Evolutionary conservation across 2,329 filamentous ascomycete genomes (phyloP).

Genomic region (Verticillium tricorpus): DNA sequence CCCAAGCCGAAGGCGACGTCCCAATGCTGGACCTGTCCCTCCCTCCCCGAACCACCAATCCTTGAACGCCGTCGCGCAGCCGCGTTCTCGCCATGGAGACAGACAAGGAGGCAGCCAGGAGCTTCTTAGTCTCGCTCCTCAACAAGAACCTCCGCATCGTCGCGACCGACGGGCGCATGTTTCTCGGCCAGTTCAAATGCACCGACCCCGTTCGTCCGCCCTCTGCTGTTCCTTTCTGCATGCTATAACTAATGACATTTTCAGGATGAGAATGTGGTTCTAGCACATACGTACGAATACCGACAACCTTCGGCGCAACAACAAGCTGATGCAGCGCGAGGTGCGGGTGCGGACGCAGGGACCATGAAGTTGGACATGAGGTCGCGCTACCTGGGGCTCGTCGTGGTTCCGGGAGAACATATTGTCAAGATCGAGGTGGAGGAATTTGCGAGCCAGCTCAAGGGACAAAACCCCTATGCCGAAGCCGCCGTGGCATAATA

Average conservation of each 20-base stretch:
- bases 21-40: neutral
- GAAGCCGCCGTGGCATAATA: neutral
- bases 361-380: conserved; percentile 66
- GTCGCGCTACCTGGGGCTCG: conserved; percentile 79
- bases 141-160: conserved; percentile 76
- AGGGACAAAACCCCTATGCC: conserved; percentile 8
- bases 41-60: neutral
- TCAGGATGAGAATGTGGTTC: conserved; percentile 83
- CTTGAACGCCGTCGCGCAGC: conserved; percentile 3
- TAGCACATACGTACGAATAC: conserved; percentile 85
- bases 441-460: conserved; percentile 58
- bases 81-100: conserved; percentile 21
- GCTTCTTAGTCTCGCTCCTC: conserved; percentile 61
- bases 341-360: conserved; percentile 26
- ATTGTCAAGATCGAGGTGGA: conserved; percentile 88
- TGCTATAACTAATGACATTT: neutral
- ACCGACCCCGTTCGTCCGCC: conserved; percentile 70
- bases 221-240: conserved; percentile 1
- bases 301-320: conserved; percentile 61
- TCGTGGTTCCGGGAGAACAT: conserved; percentile 83
- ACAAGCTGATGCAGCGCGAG: conserved; percentile 29
- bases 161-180: conserved; percentile 80
- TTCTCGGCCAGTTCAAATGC: conserved; percentile 88
- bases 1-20: neutral
- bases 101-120: conserved; percentile 47